Base-by-base conservation (phyloP, 805 yeast genomes). In the Ogataea siamensis region DNA sequence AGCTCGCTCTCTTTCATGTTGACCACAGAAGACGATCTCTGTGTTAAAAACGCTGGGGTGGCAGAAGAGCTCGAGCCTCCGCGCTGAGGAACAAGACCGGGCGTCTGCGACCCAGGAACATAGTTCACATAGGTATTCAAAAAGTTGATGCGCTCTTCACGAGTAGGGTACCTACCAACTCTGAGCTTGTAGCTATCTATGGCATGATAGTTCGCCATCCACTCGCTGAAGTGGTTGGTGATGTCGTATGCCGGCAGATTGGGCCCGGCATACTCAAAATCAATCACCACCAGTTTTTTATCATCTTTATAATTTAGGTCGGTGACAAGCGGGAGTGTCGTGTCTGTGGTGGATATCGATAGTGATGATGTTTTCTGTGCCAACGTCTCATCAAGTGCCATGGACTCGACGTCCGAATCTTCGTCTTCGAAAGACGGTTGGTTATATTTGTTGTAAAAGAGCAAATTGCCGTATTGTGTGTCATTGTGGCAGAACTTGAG, bases 201-300 rank as follows among this genome's bases (percentile, higher is more conserved):
- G 49, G 78, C 76, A 54, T 83, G 86, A 58, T 91, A 93, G 65
- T 93, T 87, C 33, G 87, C 74, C 97, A 89, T 93, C 99, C 99
- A 91, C 66, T 91, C 99, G 47, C 85, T 75, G 50, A 93, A 85
- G 65, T 93, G 99, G 60, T 93, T 89, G 10, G 89, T 89, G 39
- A 93, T 76, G 58, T 93, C 99, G 57, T 71, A 87, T 2, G 94
- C 95, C 1, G 95, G 87, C 30, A 80, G 70, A 55, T 89, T 93
- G 8, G 95, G 80, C 1, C 96, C 97, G 0, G 96, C 80, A 60
- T 91, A 93, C 64, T 93, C 99, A 60, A 93, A 93, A 60, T 93
- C 99, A 54, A 93, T 93, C 8, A 93, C 99, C 8, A 86, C 95
- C 42, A 91, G 69, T 56, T 80, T 83, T 31, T 78, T 70, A 61